Evolutionary conservation across 2,329 filamentous ascomycete genomes (phyloP).

Genomic region (Tolypocladium inflatum): DNA sequence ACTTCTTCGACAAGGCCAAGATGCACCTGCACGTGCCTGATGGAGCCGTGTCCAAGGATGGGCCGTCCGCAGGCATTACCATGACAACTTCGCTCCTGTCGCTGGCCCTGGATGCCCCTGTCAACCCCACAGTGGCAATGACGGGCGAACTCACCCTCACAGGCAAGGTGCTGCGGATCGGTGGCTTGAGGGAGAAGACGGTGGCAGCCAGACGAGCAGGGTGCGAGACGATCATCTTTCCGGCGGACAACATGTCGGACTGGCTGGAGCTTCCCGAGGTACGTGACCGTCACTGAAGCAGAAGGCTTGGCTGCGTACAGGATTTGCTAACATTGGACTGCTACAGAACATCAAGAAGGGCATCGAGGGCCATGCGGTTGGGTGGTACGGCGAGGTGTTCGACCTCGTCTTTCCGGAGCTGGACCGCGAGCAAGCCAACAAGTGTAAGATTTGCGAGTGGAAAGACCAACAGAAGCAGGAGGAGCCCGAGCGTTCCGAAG

Average conservation of each 20-base stretch:
- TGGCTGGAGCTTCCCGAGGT: slow-evolving; percentile 97
- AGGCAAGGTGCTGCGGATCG: slow-evolving; percentile 91
- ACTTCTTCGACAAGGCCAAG: slow-evolving; percentile 92
- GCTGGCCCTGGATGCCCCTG: slow-evolving; percentile 66
- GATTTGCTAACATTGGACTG: not conserved
- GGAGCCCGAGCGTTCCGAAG: slow-evolving; percentile 23
- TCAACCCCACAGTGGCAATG: slow-evolving; percentile 90
- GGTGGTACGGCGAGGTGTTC: slow-evolving; percentile 93
- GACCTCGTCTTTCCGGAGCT: slow-evolving; percentile 79
- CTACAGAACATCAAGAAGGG: slow-evolving; percentile 92
- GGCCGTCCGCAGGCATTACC: slow-evolving; percentile 85
- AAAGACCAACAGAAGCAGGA: slow-evolving; percentile 37
- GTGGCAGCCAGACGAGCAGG: slow-evolving; percentile 89
- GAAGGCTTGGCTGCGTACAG: not conserved
- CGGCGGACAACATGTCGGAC: slow-evolving; percentile 88
- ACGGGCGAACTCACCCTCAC: slow-evolving; percentile 95
- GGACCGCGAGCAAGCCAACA: slow-evolving; percentile 63
- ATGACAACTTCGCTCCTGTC: slow-evolving; percentile 94
- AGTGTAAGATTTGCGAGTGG: slow-evolving; percentile 54
- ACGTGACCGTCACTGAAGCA: slow-evolving; percentile 29
- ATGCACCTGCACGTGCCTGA: slow-evolving; percentile 95
- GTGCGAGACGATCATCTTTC: slow-evolving; percentile 90
- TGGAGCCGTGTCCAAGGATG: slow-evolving; percentile 92
- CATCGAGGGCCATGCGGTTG: slow-evolving; percentile 81
- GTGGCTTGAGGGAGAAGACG: slow-evolving; percentile 91